Conservation (phyloP, 2,329 filamentous ascomycete genomes). For the Fusarium lateritium region DNA sequence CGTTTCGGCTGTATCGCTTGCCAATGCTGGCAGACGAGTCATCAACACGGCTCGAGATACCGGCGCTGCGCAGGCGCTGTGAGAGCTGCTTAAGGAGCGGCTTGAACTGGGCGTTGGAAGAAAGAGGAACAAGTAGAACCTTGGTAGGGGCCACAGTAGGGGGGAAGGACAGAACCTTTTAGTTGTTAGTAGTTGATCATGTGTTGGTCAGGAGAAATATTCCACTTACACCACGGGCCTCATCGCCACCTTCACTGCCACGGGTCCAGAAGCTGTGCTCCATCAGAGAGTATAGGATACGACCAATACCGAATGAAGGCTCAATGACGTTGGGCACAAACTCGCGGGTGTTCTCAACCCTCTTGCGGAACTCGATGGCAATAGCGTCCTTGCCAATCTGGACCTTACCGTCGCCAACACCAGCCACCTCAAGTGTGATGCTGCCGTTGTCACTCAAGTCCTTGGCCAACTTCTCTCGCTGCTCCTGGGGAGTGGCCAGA, state of each 20-base stretch:
- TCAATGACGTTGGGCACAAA: constrained; percentile 98
- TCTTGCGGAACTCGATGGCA: constrained; percentile 85
- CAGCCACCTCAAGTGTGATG: constrained; percentile 81
- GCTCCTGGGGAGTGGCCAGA: constrained; percentile 80
- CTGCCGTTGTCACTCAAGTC: constrained; percentile 81
- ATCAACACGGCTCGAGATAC: constrained; percentile 88
- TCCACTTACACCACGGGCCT: constrained; percentile 88
- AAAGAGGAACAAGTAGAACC: constrained; percentile 92
- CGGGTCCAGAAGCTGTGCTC: constrained; percentile 98
- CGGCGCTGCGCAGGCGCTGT: constrained; percentile 80
- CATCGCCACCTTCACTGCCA: constrained; percentile 70
- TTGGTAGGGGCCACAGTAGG: constrained; percentile 90
- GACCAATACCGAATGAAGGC: constrained; percentile 96
- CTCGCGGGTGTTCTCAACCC: constrained; percentile 87
- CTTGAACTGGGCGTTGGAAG: constrained; percentile 83
- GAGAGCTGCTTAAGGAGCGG: constrained; percentile 82
- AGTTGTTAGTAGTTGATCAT: constrained; percentile 39
- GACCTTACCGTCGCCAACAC: constrained; percentile 77
- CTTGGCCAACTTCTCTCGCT: constrained; percentile 84
- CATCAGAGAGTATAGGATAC: constrained; percentile 92
- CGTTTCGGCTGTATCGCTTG: constrained; percentile 94
- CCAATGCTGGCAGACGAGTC: constrained; percentile 93
- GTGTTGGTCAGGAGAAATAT: background rate
- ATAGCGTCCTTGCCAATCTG: constrained; percentile 85
- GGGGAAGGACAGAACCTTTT: constrained; percentile 67